These are phyloP conservation scores for Dujonia santamariae DNA, from an alignment of 1,139 yeast species.

Conservation along the genomic window DNA sequence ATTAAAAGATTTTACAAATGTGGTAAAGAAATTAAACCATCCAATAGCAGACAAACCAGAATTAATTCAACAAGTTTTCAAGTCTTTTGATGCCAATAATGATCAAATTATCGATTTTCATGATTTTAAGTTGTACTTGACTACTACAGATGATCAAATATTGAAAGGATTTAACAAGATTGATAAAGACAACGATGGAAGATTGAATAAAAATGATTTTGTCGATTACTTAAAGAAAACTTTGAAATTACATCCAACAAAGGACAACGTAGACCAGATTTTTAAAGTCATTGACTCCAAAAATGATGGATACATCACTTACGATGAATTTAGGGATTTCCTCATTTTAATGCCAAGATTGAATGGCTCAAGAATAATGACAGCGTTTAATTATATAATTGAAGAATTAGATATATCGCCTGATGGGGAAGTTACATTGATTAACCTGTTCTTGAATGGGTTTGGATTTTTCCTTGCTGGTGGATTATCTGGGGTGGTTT, in stretches of 20 bases:
- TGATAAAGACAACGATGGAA: conserved; percentile 78
- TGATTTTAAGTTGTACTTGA: conserved; percentile 61
- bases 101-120: conserved; percentile 56
- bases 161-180: conserved; percentile 64
- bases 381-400: conserved; percentile 78
- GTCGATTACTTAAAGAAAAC: conserved; percentile 55
- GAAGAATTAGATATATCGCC: conserved; percentile 80
- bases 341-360: conserved; percentile 77
- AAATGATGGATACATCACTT: conserved; percentile 69
- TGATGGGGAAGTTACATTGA: conserved; percentile 88
- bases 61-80: conserved; percentile 54
- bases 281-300: conserved; percentile 60
- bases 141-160: conserved; percentile 67
- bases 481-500: conserved; percentile 91
- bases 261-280: conserved; percentile 54
- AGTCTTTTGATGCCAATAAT: conserved; percentile 54
- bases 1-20: conserved; percentile 50
- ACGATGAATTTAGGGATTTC: conserved; percentile 83
- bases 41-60: conserved; percentile 67
- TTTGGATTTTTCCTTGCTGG: conserved; percentile 92
- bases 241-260: conserved; percentile 53
- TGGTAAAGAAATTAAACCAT: conserved; percentile 53
- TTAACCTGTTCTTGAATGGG: conserved; percentile 76
- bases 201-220: conserved; percentile 63
- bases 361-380: conserved; percentile 64